Evolutionary conservation across 345 rosid genomes (phyloP).

Genomic region (Euclidium syriacum): DNA sequence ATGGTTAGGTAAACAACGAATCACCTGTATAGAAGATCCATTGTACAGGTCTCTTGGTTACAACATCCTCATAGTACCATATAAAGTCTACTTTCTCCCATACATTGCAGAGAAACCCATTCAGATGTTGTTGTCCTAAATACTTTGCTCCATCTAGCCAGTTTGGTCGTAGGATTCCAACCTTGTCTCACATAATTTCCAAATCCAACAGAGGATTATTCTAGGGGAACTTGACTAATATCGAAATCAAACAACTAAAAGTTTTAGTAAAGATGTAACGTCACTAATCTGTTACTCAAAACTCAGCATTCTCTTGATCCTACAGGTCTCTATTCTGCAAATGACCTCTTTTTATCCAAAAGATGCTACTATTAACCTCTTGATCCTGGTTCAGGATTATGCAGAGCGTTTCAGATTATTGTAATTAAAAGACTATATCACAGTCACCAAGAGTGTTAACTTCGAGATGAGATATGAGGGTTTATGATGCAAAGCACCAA

Average conservation of each 20-base stretch:
- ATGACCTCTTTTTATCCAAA: not conserved
- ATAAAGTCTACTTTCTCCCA: constrained; percentile 65
- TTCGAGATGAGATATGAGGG: not conserved
- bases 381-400: not conserved
- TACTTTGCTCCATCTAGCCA: constrained; percentile 67
- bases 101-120: constrained; percentile 50
- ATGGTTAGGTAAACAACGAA: not conserved
- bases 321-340: not conserved
- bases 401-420: not conserved
- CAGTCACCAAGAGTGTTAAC: not conserved
- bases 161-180: constrained; percentile 60
- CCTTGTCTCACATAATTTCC: no score
- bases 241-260: not conserved
- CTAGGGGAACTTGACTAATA: not conserved
- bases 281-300: not conserved
- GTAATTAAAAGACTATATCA: not conserved
- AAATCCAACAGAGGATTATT: no score
- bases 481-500: not conserved
- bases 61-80: constrained; percentile 58
- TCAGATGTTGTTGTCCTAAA: constrained; percentile 43
- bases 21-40: constrained; percentile 57
- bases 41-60: constrained; percentile 56
- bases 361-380: not conserved
- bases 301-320: not conserved
- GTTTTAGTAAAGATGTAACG: not conserved